Percentiles rank a stretch among this genome's conserved stretches.
These are phyloP conservation scores for Beauveria pseudobassiana DNA, from an alignment of 2,329 filamentous ascomycete species.

Conservation along the genomic window DNA sequence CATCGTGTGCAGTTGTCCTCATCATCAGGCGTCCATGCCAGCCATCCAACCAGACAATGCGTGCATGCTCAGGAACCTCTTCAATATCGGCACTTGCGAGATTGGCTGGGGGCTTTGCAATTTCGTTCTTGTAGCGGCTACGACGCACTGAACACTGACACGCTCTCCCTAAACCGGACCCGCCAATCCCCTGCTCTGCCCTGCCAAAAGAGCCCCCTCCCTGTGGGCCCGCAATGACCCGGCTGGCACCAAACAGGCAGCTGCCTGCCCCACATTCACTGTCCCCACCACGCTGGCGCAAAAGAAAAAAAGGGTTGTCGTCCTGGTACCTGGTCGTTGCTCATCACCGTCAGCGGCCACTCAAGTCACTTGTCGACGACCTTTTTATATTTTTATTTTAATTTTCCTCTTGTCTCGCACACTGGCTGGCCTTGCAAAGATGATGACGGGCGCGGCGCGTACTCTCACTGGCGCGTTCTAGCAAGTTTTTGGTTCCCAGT, in stretches of 20 bases:
- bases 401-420: background rate
- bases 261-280: background rate
- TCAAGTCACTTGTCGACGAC: background rate
- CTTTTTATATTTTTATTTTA: too few species aligned
- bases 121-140: background rate
- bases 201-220: too few species aligned
- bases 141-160: background rate
- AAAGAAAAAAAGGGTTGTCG: background rate
- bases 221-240: background rate
- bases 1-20: background rate
- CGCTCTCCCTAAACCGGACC: too few species aligned
- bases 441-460: background rate
- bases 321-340: background rate
- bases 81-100: background rate
- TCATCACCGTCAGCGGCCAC: background rate
- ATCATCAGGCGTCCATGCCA: too few species aligned
- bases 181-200: too few species aligned
- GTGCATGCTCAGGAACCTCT: too few species aligned
- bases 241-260: conserved; percentile 6
- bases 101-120: background rate
- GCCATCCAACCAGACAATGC: too few species aligned
- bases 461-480: background rate
- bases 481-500: background rate
- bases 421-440: background rate
- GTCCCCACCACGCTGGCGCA: background rate